A percentile compares a stretch with the other conserved stretches of the same genome.
Evolutionary conservation across 2,329 filamentous ascomycete species (phyloP).

Genomic region (Metarhizium robertsii): DNA sequence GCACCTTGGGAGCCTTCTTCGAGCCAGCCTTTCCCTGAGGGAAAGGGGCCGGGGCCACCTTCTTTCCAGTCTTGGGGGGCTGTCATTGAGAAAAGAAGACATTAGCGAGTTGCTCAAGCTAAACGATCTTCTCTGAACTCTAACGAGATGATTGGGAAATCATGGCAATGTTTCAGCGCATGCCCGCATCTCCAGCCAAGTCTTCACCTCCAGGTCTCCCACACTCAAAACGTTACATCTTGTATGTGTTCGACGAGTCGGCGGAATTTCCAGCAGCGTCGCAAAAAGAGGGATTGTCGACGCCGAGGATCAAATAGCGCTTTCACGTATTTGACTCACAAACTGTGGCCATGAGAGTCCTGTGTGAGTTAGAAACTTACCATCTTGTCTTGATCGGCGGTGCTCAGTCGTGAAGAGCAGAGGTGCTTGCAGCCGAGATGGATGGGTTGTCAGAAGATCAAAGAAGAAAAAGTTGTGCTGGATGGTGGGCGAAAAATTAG

Average conservation of each 20-base stretch:
- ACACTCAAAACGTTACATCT: background rate
- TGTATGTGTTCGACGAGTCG: conserved; percentile 16
- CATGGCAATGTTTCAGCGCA: conserved; percentile 44
- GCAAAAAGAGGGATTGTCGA: conserved; percentile 12
- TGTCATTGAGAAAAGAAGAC: conserved; percentile 99
- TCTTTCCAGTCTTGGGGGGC: conserved; percentile 98
- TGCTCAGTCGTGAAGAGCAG: conserved; percentile 27
- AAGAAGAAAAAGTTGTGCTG: conserved; percentile 18
- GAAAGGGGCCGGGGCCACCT: conserved; percentile 94
- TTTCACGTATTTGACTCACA: conserved; percentile 24
- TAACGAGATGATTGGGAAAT: conserved; percentile 58
- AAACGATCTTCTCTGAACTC: conserved; percentile 81
- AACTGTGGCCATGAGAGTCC: conserved; percentile 30
- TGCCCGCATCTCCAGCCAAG: conserved; percentile 51
- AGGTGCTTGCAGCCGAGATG: conserved; percentile 20
- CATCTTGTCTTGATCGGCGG: conserved; percentile 29
- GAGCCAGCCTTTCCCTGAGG: conserved; percentile 80
- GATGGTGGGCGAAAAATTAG: conserved; percentile 28
- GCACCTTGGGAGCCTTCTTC: conserved; percentile 96
- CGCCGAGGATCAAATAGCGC: conserved; percentile 24
- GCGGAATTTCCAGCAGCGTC: conserved; percentile 25
- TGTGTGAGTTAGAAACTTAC: conserved; percentile 26
- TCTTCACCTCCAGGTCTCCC: conserved; percentile 38
- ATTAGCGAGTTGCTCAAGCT: conserved; percentile 82
- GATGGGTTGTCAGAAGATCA: conserved; percentile 16